Evolutionary conservation across 192 early-diverging fungal genomes (phyloP), one percentile per base, ranked within the genome.

Genomic region (Helicostylum pulchrum): DNA sequence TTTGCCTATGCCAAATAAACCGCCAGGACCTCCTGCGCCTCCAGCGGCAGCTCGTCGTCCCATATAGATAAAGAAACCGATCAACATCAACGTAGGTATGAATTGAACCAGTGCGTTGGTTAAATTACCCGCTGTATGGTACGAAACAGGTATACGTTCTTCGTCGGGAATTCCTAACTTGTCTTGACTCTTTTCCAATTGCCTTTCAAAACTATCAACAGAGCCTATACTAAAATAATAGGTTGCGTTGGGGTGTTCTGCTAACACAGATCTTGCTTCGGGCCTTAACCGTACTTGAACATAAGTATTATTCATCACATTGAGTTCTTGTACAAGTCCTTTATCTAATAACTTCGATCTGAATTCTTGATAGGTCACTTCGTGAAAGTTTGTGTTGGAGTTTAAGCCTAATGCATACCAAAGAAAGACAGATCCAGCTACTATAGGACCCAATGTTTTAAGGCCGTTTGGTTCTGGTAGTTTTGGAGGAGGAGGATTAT

Each of bases 1-100:
- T 76, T 98, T 98, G 46, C 94, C 93, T 49, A 99, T 90, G 32
- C 95, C 94, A 80, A 99, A 96, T 39, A 99, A 94, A 0, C 94
- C 80, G 34, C 76, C 79, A 19, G 19, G 94, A 0, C 94, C 80
- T 31, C 76, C 79, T 42, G 23, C 21, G 11, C 21, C 32, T 26
- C 48, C 70, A 7, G 78, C 87, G n/a, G 77, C 79, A 0, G 87
- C 88, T 45, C 92, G 85, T 71, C 88, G 83, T 36, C 92, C 90
- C 75, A 98, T 82, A 79, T 87, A 97, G 53, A 88, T 80, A 36
- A 99, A 77, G 12, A 89, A 87, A 59, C 97, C 94, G 61, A 96
- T 80, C 67, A 98, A 69, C 42, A 98, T 72, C 36, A 95, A 69
- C 2, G 97, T 99, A 30, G 97, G 97, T 20, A 92, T 90, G 73